Evolutionary conservation across 2,329 filamentous ascomycete species (phyloP).

Genomic region (Neobulgaria alba): DNA sequence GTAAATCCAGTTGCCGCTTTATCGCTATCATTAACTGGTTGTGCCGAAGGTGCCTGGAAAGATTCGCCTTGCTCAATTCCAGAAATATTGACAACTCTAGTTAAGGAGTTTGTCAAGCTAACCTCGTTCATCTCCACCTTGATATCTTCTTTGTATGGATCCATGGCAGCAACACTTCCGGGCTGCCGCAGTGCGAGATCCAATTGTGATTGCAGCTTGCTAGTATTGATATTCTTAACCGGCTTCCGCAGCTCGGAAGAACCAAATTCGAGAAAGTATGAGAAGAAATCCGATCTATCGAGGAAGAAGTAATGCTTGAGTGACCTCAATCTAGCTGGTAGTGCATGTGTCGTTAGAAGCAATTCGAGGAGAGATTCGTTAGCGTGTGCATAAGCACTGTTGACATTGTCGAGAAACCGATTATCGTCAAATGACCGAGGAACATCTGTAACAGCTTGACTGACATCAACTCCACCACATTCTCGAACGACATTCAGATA

Average conservation of each 20-base stretch:
- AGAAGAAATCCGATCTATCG: slow-evolving; percentile 95
- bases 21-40: slow-evolving; percentile 62
- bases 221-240: slow-evolving; percentile 79
- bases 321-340: slow-evolving; percentile 78
- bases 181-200: slow-evolving; percentile 94
- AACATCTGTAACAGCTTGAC: slow-evolving; percentile 79
- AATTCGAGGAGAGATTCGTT: slow-evolving; percentile 89
- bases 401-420: slow-evolving; percentile 91
- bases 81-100: slow-evolving; percentile 93
- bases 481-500: slow-evolving; percentile 97
- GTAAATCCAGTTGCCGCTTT: slow-evolving; percentile 87
- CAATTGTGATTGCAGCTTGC: slow-evolving; percentile 90
- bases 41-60: slow-evolving; percentile 62
- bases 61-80: slow-evolving; percentile 86
- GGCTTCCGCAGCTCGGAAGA: slow-evolving; percentile 85
- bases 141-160: slow-evolving; percentile 97
- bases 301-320: slow-evolving; percentile 99
- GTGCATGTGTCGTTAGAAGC: slow-evolving; percentile 82
- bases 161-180: slow-evolving; percentile 84
- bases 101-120: slow-evolving; percentile 84
- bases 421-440: slow-evolving; percentile 86
- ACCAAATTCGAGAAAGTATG: slow-evolving; percentile 90
- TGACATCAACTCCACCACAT: slow-evolving; percentile 91
- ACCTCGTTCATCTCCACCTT: slow-evolving; percentile 96
- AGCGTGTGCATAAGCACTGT: slow-evolving; percentile 86